A percentile compares a stretch with the other conserved stretches of the same genome.
Conservation (phyloP, 1,284 basidiomycete species). For the Gymnopus androsaceus region DNA sequence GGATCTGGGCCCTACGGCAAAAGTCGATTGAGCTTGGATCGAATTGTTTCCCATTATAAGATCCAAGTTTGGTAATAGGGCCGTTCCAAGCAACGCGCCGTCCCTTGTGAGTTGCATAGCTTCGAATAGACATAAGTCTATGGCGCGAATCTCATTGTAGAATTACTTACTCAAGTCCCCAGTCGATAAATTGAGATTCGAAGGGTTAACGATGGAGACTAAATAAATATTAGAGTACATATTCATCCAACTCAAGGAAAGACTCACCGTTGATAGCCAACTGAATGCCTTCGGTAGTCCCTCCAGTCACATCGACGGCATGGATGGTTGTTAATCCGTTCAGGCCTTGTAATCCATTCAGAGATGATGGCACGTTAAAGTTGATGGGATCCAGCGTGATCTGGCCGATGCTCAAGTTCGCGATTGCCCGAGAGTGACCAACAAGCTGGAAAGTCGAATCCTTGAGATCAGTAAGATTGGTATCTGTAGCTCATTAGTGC, state of each 20-base stretch:
- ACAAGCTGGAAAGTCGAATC: slow-evolving; percentile 57
- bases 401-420: slow-evolving; percentile 68
- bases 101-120: slow-evolving; percentile 60
- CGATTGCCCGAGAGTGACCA: slow-evolving; percentile 66
- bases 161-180: slow-evolving; percentile 59
- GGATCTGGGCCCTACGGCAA: slow-evolving; percentile 42
- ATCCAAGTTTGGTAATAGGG: slow-evolving; percentile 59
- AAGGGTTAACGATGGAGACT: slow-evolving; percentile 75
- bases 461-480: slow-evolving; percentile 49
- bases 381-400: slow-evolving; percentile 75
- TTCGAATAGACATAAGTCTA: slow-evolving; percentile 23
- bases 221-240: slow-evolving; percentile 1
- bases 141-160: not conserved
- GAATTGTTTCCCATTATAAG: slow-evolving; percentile 62
- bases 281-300: slow-evolving; percentile 60
- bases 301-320: slow-evolving; percentile 71
- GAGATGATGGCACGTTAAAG: slow-evolving; percentile 70
- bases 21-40: slow-evolving; percentile 48
- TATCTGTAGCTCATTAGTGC: slow-evolving; percentile 38
- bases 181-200: slow-evolving; percentile 62
- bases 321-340: slow-evolving; percentile 60
- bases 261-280: slow-evolving; percentile 58
- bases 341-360: slow-evolving; percentile 67
- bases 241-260: not conserved
- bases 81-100: slow-evolving; percentile 55